Evolutionary conservation across 768 basidiomycete species (phyloP), one percentile per base, ranked within the genome.

Genomic region (Tricholoma furcatifolium): DNA sequence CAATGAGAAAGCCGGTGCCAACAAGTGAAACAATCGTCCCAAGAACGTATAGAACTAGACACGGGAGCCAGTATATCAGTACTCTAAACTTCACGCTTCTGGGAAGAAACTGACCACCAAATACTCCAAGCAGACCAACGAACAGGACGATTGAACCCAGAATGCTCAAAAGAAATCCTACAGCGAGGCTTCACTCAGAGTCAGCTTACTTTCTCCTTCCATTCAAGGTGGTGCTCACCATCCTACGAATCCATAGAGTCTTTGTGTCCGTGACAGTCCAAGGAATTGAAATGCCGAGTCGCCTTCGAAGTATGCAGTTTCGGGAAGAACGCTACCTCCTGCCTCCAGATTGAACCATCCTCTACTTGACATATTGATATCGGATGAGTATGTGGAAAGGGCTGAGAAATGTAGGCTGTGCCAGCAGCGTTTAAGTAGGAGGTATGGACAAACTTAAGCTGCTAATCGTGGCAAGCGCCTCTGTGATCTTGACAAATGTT

Each of bases 1-100:
- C 91, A 51, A 96, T 84, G 64, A 96, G 72, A 75, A 97, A 96
- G 0, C 93, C 93, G 0, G 93, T 96, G 40, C 93, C 93, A 49
- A 88, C 66, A 46, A 98, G 80, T 12, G 89, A 87, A 53, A 96
- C 69, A 58, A 96, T 69, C 41, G 88, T 90, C 31, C 94, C 94
- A 27, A 95, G 59, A 21, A 79, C 81, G 75, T 91, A 96, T 35
- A 97, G 76, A 10, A 89, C 92, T 95, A 45, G 17, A 32, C 46
- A 55, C 39, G 32, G n/a, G 38, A 32, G 21, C 55, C 20, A 64
- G 41, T 36, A 47, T 41, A 18, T 12, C 3, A 23, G n/a, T n/a
- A 38, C 17, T 5, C 9, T 23, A 9, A 6, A 31, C 34, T 41
- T 18, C 21, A 10, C 30, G 24, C 24, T 24, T 9, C 11, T 27